A percentile compares a stretch with the other conserved stretches of the same genome.
Conservation (phyloP, 1,284 basidiomycete species). For the Schizopora paradoxa region DNA sequence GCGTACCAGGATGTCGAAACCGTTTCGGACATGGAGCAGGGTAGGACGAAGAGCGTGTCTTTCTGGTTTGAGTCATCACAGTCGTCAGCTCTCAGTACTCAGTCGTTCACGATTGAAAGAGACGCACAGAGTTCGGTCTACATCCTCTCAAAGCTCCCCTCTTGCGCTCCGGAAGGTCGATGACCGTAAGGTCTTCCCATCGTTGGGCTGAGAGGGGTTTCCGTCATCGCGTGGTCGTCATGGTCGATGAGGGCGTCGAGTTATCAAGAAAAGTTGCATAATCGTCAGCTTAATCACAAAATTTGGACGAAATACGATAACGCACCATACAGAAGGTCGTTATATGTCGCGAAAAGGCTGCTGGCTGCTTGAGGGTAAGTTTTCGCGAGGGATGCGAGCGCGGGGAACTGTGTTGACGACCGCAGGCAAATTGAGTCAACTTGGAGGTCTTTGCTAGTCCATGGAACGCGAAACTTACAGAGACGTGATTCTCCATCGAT, state of each 20-base stretch:
- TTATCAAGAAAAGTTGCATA: too few species aligned
- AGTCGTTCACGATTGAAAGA: neutral
- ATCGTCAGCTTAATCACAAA: neutral
- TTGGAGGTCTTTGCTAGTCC: too few species aligned
- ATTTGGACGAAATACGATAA: slow-evolving; percentile 2
- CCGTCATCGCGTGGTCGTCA: too few species aligned
- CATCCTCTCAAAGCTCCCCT: slow-evolving; percentile 57
- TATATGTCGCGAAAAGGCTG: slow-evolving; percentile 55
- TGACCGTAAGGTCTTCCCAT: slow-evolving; percentile 58
- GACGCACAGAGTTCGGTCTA: slow-evolving; percentile 47
- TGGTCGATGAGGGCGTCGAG: too few species aligned
- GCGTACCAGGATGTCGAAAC: slow-evolving; percentile 46
- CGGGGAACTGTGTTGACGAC: slow-evolving; percentile 14
- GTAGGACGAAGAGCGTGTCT: slow-evolving; percentile 42
- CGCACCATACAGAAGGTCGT: slow-evolving; percentile 51
- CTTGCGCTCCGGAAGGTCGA: slow-evolving; percentile 51
- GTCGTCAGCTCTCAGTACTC: neutral
- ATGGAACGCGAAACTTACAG: neutral
- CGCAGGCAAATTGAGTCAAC: too few species aligned
- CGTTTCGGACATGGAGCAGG: slow-evolving; percentile 61
- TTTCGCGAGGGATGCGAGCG: slow-evolving; percentile 29
- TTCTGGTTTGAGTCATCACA: slow-evolving; percentile 1
- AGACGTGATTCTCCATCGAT: neutral
- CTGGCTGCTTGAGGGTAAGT: slow-evolving; percentile 51
- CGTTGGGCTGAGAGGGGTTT: slow-evolving; percentile 72